phyloP scores from a whole-genome alignment of 139 green algal genomes.

The Micractinium sp. region DNA sequence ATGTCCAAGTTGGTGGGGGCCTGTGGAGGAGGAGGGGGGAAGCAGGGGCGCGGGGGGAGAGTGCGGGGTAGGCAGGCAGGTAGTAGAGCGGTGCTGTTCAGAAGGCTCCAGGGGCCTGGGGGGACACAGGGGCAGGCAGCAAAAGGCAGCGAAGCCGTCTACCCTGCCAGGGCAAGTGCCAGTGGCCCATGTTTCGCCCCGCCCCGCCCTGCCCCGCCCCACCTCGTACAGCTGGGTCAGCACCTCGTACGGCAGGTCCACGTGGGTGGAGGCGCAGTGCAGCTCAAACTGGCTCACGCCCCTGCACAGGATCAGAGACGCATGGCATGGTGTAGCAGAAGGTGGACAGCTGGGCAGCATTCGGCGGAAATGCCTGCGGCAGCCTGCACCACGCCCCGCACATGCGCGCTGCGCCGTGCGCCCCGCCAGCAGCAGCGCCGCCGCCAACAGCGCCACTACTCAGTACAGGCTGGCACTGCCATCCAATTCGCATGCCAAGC shows the following conservation, averaged over 20 bases:
- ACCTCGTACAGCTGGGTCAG: conserved; percentile 42
- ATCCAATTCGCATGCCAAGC: too few species aligned
- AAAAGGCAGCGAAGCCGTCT: too few species aligned
- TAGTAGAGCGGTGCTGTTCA: too few species aligned
- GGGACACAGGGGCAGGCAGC: too few species aligned
- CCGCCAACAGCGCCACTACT: not conserved
- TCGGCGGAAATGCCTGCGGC: not conserved
- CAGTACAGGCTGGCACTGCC: too few species aligned
- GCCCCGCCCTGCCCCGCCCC: not conserved
- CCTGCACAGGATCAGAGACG: not conserved
- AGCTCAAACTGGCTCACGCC: conserved; percentile 42
- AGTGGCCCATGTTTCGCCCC: too few species aligned
- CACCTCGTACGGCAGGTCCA: conserved; percentile 30
- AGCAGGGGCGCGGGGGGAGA: not conserved
- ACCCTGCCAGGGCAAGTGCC: too few species aligned
- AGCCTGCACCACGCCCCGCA: too few species aligned
- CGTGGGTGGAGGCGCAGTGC: conserved; percentile 11
- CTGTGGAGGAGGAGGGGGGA: not conserved
- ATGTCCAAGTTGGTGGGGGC: conserved; percentile 34
- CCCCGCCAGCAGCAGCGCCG: not conserved
- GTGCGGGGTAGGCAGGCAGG: not conserved
- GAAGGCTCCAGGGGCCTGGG: too few species aligned
- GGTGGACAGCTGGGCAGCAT: not conserved
- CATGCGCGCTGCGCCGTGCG: too few species aligned
- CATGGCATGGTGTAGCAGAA: not conserved